Evolutionary conservation across 352 stramenopile genomes (phyloP).

Genomic region (Globisporangium cederbergense): DNA sequence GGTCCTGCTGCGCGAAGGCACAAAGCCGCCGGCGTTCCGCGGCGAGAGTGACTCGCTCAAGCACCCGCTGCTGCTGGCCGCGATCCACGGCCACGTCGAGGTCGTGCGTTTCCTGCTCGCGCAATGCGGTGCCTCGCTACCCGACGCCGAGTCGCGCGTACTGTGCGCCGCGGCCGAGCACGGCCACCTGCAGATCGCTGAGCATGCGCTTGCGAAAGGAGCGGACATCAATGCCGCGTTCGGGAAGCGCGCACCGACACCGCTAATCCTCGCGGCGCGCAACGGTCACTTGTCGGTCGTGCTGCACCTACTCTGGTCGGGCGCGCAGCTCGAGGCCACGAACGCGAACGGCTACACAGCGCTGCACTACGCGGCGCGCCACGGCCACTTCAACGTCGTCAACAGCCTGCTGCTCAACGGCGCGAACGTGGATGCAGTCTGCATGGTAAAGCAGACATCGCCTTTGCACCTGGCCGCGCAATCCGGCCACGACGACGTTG

Average conservation of each 20-base stretch:
- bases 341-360: conserved; percentile 45
- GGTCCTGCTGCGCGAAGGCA: conserved; percentile 27
- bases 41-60: conserved; percentile 19
- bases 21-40: not conserved
- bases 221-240: conserved; percentile 35
- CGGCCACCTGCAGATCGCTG: conserved; percentile 48
- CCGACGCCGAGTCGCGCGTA: conserved; percentile 35
- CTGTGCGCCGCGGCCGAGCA: conserved; percentile 42
- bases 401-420: conserved; percentile 54
- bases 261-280: conserved; percentile 45
- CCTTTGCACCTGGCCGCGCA: conserved; percentile 49
- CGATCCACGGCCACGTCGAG: conserved; percentile 39
- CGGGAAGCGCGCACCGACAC: conserved; percentile 29
- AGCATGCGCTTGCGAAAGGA: conserved; percentile 40
- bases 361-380: conserved; percentile 47
- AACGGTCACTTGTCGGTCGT: conserved; percentile 46
- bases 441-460: conserved; percentile 23
- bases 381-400: conserved; percentile 50
- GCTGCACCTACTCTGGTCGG: conserved; percentile 45
- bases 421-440: conserved; percentile 43
- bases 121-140: conserved; percentile 32
- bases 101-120: conserved; percentile 43
- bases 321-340: conserved; percentile 37
- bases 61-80: conserved; percentile 42
- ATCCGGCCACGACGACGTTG: conserved; percentile 46